A percentile compares a stretch with the other conserved stretches of the same genome.
phyloP scores from a whole-genome alignment of 2,329 filamentous ascomycete species.

The Epichloe gansuensis region DNA sequence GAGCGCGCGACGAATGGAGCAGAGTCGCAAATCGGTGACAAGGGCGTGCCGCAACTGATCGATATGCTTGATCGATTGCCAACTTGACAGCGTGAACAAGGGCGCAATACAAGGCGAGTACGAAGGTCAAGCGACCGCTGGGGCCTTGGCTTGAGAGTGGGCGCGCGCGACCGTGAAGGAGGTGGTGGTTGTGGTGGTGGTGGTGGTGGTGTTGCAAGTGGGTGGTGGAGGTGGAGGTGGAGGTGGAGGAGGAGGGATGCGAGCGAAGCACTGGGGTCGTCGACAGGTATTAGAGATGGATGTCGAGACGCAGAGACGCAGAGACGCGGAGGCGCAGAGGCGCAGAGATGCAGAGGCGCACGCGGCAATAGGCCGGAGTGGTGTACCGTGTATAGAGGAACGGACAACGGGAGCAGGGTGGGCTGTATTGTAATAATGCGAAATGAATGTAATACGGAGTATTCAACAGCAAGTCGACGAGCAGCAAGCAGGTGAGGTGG shows the following conservation, averaged over 20 bases:
- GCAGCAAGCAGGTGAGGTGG: background rate
- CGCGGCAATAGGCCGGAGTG: constrained; percentile 7
- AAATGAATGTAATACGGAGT: background rate
- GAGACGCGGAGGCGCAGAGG: constrained; percentile 1
- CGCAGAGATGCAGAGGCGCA: constrained; percentile 5
- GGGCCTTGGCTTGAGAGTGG: constrained; percentile 10
- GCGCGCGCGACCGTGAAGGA: constrained; percentile 7
- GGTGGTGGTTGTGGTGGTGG: constrained; percentile 2
- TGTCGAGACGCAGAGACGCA: background rate
- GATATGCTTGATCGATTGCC: background rate
- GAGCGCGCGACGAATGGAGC: constrained; percentile 5
- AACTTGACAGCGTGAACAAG: background rate
- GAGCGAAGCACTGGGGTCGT: constrained; percentile 7
- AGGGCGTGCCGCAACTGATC: constrained; percentile 2
- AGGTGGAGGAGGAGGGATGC: constrained; percentile 10
- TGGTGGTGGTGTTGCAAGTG: constrained; percentile 10
- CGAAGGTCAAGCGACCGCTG: constrained; percentile 3
- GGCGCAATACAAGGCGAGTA: constrained; percentile 1
- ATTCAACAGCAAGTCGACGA: constrained; percentile 2
- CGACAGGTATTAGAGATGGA: constrained; percentile 4
- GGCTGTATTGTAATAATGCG: background rate
- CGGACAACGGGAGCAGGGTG: background rate
- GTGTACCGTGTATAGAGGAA: background rate
- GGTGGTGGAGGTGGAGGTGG: constrained; percentile 10
- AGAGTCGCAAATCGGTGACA: background rate